Evolutionary conservation across 495 filamentous ascomycete species (phyloP), one percentile per base, ranked within the genome.

Genomic region (Aspergillus nanangensis): DNA sequence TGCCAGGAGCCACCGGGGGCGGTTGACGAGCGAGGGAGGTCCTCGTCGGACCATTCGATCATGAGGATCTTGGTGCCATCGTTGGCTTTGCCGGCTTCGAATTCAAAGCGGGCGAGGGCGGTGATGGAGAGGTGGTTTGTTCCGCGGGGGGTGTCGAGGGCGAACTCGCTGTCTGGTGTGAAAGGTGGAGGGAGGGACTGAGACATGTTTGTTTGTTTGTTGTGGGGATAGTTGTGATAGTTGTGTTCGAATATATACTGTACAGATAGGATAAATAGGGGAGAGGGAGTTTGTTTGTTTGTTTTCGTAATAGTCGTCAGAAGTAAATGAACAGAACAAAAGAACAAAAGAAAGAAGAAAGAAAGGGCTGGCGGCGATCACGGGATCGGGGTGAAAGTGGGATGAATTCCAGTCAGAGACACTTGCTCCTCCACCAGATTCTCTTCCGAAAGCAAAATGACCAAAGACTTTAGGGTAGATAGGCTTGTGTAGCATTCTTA

Each of bases 11-110:
- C 60, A 22, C 65, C 58, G 18, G 60, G 43, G 32, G 70, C 1
- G 27, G 69, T 56, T 41, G 62, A 57, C 36, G 67, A 13, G 9
- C 66, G 50, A 24, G 55, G 60, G 11, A 63, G 48, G 18, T 74
- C 66, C 24, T 80, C 73, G 25, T 82, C 81, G 51, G 87, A 81
- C 87, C 87, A 91, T 50, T 91, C 86, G 9, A 91, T 77, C 85
- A 91, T 88, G 38, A 91, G 60, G 37, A 94, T 83, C 67, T 92
- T 92, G 23, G 85, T 90, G 8, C 87, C 88, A 29, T 90, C 87
- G 52, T 87, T 87, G 2, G 76, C 83, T 51, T 79, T 80, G 33
- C 84, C 86, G 3, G 82, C 71, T 61, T 90, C 86, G 54, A 91
- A 90, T 58, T 92, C 88, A 64, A 90, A 94, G 17, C 88, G 82